Evolutionary conservation across 2,329 filamentous ascomycete genomes (phyloP), one percentile per base, ranked within the genome.

Genomic region (Stagonosporopsis chrysanthemi): DNA sequence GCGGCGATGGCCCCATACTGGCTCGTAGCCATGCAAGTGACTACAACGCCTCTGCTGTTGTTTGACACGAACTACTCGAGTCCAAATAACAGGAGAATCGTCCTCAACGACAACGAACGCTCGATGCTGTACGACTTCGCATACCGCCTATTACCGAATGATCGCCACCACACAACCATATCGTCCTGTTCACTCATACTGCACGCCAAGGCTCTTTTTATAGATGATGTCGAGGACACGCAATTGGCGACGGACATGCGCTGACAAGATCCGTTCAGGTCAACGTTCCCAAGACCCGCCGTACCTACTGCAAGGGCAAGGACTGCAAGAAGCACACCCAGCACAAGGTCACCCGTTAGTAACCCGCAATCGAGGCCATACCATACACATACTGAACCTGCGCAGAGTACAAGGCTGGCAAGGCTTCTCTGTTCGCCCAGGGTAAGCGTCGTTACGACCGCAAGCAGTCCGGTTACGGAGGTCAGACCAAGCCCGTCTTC

Each of bases 401-500:
- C 47, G 62, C 65, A 75, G 72, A 96, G 85, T 96, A 97, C 90
- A 97, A 96, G 86, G 91, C 91, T 79, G 91, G 91, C 82, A 96
- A 96, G 88, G 92, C 92, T 79, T 96, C 92, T 78, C 86, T 94
- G 71, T 96, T 92, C 86, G 92, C 92, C 71, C 94, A 99, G 88
- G 94, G 94, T 88, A 99, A 98, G 91, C 91, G 94, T 84, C 93
- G 94, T 90, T 98, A 98, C 86, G 73, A 75, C 60, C 72, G 73
- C 66, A 98, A 98, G 88, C 94, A 98, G 86, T 92, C 90, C 81
- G 94, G 94, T 91, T 98, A 97, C 81, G 95, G 95, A 91, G 95
- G 95, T 93, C 95, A 99, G 87, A 99, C 95, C 78, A 99, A 99
- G 87, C 95, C 96, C 76, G 93, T 99, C 79, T 99, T 98, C 91